A percentile compares a stretch with the other conserved stretches of the same genome.
Conservation (phyloP, 768 basidiomycete genomes). For the Polyporus arcularius region DNA sequence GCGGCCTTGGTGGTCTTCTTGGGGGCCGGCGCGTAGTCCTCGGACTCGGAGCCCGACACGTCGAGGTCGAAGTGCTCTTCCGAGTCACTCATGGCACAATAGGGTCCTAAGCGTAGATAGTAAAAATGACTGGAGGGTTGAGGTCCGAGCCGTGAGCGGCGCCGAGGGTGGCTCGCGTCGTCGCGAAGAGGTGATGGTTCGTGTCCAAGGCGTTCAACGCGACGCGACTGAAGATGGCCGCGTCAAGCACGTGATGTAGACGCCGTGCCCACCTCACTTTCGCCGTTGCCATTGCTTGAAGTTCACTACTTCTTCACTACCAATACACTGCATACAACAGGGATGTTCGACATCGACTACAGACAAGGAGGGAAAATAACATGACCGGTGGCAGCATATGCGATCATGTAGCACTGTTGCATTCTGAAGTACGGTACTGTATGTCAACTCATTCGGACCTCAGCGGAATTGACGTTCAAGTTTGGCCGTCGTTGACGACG, state of each 20-base stretch:
- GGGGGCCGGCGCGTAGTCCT: constrained; percentile 59
- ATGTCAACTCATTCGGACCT: too few relatives aligned
- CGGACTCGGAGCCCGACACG: constrained; percentile 58
- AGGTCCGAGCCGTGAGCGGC: not conserved
- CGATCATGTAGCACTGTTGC: too few relatives aligned
- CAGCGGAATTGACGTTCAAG: too few relatives aligned
- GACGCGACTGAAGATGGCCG: constrained; percentile 12
- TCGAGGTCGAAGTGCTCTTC: constrained; percentile 72
- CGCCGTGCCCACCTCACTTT: too few relatives aligned
- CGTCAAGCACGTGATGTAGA: constrained; percentile 10
- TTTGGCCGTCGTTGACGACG: too few relatives aligned
- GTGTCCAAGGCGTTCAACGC: constrained; percentile 18
- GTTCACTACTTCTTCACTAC: too few relatives aligned
- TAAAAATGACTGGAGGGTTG: not conserved
- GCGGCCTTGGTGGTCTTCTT: constrained; percentile 46
- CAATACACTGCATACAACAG: too few relatives aligned
- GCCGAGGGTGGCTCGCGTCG: constrained; percentile 15
- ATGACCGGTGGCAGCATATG: too few relatives aligned
- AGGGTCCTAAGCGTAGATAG: not conserved
- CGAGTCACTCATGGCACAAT: constrained; percentile 64
- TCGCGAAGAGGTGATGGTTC: constrained; percentile 11
- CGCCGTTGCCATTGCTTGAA: too few relatives aligned
- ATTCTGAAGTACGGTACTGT: too few relatives aligned
- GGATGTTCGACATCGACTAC: too few relatives aligned
- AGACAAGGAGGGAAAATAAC: too few relatives aligned